phyloP scores from a whole-genome alignment of 352 stramenopile species.

The Phytophthora rubi region DNA sequence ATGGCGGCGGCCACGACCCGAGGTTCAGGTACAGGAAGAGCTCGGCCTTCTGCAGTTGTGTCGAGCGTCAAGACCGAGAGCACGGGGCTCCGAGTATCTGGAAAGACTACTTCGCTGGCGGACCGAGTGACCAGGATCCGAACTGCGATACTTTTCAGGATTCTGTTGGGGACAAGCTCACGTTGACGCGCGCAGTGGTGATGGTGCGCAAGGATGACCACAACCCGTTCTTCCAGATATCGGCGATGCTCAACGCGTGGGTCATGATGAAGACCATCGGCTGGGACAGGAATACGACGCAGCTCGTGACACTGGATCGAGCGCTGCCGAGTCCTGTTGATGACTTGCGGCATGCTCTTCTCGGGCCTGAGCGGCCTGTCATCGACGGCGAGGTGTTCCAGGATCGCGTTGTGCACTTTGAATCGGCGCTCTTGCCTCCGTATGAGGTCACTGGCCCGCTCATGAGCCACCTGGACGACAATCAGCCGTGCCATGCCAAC shows the following conservation, averaged over 20 bases:
- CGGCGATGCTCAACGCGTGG: constrained; percentile 46
- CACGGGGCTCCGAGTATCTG: constrained; percentile 31
- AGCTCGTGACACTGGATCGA: constrained; percentile 50
- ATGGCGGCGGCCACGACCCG: constrained; percentile 33
- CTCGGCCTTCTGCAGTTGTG: constrained; percentile 31
- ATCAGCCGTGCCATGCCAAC: constrained; percentile 46
- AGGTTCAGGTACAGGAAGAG: constrained; percentile 35
- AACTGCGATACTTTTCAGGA: constrained; percentile 8
- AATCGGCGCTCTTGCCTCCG: constrained; percentile 43
- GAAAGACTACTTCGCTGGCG: constrained; percentile 31
- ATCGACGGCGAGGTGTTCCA: constrained; percentile 36
- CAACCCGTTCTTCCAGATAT: constrained; percentile 60
- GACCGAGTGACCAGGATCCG: constrained; percentile 7
- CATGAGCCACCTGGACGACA: constrained; percentile 55
- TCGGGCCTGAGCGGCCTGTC: constrained; percentile 23
- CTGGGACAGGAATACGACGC: constrained; percentile 35
- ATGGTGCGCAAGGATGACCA: constrained; percentile 50
- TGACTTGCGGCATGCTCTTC: constrained; percentile 42
- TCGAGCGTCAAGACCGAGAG: constrained; percentile 17
- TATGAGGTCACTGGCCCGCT: constrained; percentile 50
- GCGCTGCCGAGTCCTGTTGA: constrained; percentile 44
- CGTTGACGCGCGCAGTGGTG: constrained; percentile 26
- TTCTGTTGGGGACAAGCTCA: constrained; percentile 9
- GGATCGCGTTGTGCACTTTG: constrained; percentile 35
- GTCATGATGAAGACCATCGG: constrained; percentile 35